Conservation (phyloP, 495 filamentous ascomycete genomes). For the Geopyxis carbonaria region DNA sequence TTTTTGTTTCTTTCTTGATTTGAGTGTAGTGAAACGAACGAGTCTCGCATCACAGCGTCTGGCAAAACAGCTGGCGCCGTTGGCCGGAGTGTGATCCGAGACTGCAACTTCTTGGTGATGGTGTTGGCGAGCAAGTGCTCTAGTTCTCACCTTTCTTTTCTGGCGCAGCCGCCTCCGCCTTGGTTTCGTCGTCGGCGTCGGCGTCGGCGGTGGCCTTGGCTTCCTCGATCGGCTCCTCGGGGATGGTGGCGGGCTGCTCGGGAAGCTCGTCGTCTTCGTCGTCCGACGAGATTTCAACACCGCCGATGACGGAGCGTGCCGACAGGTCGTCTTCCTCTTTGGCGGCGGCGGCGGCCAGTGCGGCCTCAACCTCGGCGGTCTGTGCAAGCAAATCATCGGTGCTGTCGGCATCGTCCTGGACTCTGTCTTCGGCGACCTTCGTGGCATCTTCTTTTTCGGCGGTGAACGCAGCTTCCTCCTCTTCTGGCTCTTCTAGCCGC, state of each 20-base stretch:
- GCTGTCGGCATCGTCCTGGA: neutral
- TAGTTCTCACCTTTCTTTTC: too few relatives aligned
- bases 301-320: slow-evolving; percentile 3
- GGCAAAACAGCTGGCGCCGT: too few relatives aligned
- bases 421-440: neutral
- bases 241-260: neutral
- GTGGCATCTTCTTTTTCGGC: neutral
- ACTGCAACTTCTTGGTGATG: too few relatives aligned
- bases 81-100: too few relatives aligned
- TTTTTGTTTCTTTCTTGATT: neutral
- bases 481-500: neutral
- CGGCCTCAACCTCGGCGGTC: slow-evolving; percentile 1
- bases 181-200: neutral
- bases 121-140: too few relatives aligned
- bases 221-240: neutral
- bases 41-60: too few relatives aligned
- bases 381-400: neutral
- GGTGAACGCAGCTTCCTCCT: slow-evolving; percentile 9
- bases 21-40: neutral
- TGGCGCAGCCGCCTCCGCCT: slow-evolving; percentile 1
- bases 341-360: neutral
- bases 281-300: slow-evolving; percentile 1
- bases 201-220: neutral
- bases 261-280: slow-evolving; percentile 4
- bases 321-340: slow-evolving; percentile 1